Evolutionary conservation across 805 yeast genomes (phyloP).

Genomic region (Kodamaea neixiangensis): DNA sequence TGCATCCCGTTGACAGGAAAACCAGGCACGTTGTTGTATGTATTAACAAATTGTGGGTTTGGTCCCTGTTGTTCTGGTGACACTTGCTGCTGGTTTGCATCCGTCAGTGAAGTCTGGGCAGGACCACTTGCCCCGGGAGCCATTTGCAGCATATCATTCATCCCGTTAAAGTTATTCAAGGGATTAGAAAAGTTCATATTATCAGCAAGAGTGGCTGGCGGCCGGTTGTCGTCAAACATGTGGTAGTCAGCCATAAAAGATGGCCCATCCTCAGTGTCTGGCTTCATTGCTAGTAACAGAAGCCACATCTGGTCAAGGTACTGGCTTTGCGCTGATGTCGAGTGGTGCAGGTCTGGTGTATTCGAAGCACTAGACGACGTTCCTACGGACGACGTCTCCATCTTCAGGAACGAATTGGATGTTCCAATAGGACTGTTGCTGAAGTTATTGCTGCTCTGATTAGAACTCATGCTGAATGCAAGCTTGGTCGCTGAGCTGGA

Average conservation of each 20-base stretch:
- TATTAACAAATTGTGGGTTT: background rate
- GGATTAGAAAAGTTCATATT: background rate
- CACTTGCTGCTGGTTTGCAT: background rate
- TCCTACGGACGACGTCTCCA: background rate
- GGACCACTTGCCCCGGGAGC: background rate
- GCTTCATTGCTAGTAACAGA: slow-evolving; percentile 14
- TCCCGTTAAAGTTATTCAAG: background rate
- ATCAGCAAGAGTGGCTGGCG: background rate
- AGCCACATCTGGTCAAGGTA: slow-evolving; percentile 17
- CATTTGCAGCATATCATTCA: background rate
- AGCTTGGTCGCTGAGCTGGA: background rate
- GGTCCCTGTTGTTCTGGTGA: background rate
- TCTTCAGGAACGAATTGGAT: background rate
- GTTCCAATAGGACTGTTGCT: background rate
- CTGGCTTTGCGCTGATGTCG: slow-evolving; percentile 5
- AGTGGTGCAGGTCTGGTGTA: slow-evolving; percentile 9
- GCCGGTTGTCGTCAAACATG: slow-evolving; percentile 4
- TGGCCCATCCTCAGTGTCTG: slow-evolving; percentile 1
- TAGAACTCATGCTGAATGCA: background rate
- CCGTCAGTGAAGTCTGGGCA: background rate
- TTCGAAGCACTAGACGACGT: background rate
- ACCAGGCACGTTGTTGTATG: background rate
- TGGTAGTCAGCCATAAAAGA: slow-evolving; percentile 4
- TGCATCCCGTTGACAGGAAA: background rate
- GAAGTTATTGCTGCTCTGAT: background rate